These are phyloP conservation scores for Microdochium trichocladiopsis DNA, from an alignment of 2,329 filamentous ascomycete species.

Conservation along the genomic window DNA sequence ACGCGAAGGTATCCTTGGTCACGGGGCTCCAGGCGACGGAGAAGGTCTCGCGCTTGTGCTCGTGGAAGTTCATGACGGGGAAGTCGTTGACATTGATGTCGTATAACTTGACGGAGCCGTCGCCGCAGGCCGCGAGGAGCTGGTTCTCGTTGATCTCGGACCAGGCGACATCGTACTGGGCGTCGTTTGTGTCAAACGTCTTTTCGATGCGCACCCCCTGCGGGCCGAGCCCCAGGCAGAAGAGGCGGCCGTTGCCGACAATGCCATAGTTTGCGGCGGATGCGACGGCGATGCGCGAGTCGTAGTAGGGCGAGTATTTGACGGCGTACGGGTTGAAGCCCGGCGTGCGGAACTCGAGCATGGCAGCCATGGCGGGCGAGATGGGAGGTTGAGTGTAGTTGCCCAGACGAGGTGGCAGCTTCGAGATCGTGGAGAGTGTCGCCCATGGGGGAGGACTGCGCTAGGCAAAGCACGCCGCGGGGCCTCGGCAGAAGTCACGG, in stretches of 20 bases:
- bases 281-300: constrained; percentile 85
- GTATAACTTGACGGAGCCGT: constrained; percentile 92
- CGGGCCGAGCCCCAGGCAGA: constrained; percentile 73
- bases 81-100: constrained; percentile 73
- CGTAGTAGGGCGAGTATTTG: constrained; percentile 98
- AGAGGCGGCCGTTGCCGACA: constrained; percentile 89
- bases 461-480: neutral
- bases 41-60: constrained; percentile 91
- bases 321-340: constrained; percentile 95
- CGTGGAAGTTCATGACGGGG: constrained; percentile 85
- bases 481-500: neutral
- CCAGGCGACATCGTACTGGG: constrained; percentile 91
- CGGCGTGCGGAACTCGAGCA: constrained; percentile 91
- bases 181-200: constrained; percentile 95
- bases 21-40: constrained; percentile 89
- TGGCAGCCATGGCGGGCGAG: constrained; percentile 36
- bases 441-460: neutral
- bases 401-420: neutral
- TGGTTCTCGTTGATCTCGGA: constrained; percentile 97
- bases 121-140: constrained; percentile 79
- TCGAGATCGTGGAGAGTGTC: too few relatives aligned
- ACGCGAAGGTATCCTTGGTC: constrained; percentile 83
- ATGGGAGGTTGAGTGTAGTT: constrained; percentile 1
- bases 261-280: constrained; percentile 94
- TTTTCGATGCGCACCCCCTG: constrained; percentile 81